Conservation (phyloP, 2,329 filamentous ascomycete genomes). For the Catunica adiposa region DNA sequence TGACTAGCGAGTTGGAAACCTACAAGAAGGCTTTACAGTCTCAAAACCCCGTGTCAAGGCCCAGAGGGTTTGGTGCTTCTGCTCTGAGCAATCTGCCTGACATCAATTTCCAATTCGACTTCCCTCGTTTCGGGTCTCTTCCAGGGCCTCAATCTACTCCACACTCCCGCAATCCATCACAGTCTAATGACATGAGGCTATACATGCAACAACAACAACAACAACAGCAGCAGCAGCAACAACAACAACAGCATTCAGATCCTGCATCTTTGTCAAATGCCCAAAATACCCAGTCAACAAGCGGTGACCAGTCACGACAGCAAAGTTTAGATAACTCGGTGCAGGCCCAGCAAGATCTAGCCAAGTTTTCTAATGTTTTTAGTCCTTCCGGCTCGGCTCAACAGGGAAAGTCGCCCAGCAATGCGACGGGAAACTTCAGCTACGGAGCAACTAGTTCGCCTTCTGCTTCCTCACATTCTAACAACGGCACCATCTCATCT, state of each 20-base stretch:
- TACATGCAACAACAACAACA: constrained; percentile 1
- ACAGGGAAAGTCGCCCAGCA: constrained; percentile 1
- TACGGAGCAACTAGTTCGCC: constrained; percentile 45
- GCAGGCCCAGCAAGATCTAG: constrained; percentile 4
- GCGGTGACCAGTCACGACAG: background rate
- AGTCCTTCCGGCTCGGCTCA: constrained; percentile 2
- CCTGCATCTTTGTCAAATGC: background rate
- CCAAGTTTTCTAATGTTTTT: constrained; percentile 10
- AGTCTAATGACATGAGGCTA: background rate
- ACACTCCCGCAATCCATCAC: constrained; percentile 14
- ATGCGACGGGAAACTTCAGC: constrained; percentile 16
- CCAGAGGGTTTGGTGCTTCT: constrained; percentile 27
- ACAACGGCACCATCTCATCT: constrained; percentile 42
- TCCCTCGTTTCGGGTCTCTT: constrained; percentile 78
- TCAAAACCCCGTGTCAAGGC: constrained; percentile 22
- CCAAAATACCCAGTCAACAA: background rate
- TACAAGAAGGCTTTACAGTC: constrained; percentile 75
- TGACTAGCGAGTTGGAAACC: constrained; percentile 71
- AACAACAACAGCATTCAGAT: background rate
- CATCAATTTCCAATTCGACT: constrained; percentile 86
- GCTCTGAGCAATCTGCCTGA: constrained; percentile 47
- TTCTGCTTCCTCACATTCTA: constrained; percentile 45
- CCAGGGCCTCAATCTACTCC: constrained; percentile 26
- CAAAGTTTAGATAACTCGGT: background rate
- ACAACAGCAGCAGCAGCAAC: constrained; percentile 1